phyloP scores from a whole-genome alignment of 2,329 filamentous ascomycete species.

The Phyllosticta citrichinensis region DNA sequence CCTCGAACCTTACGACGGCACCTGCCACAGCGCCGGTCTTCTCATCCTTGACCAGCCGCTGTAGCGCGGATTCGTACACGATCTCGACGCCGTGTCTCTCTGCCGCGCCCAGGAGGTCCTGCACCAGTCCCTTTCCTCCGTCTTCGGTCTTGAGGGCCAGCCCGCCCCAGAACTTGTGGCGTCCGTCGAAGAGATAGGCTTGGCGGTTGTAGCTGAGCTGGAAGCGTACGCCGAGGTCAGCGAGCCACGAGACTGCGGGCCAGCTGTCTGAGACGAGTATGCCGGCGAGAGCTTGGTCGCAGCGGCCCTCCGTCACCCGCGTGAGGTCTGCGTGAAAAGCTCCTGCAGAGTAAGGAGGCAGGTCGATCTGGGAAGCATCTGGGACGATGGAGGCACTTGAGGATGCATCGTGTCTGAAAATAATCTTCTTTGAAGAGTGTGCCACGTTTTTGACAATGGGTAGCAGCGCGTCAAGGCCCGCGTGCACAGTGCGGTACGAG shows the following conservation, averaged over 20 bases:
- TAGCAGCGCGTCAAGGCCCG: slow-evolving; percentile 47
- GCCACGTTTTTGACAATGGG: slow-evolving; percentile 53
- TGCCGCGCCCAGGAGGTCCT: slow-evolving; percentile 39
- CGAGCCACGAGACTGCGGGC: slow-evolving; percentile 46
- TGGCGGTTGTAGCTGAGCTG: slow-evolving; percentile 56
- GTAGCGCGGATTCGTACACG: slow-evolving; percentile 38
- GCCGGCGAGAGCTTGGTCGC: slow-evolving; percentile 39
- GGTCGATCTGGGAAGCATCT: slow-evolving; percentile 43
- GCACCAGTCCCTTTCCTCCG: slow-evolving; percentile 50
- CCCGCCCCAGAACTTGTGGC: slow-evolving; percentile 58
- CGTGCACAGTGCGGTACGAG: slow-evolving; percentile 49
- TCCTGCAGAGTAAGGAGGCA: slow-evolving; percentile 44
- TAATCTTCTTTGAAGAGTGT: background rate
- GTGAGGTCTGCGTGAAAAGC: slow-evolving; percentile 49
- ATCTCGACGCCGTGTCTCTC: slow-evolving; percentile 33
- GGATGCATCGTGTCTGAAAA: background rate
- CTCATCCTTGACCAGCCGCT: slow-evolving; percentile 27
- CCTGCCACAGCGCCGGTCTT: slow-evolving; percentile 22
- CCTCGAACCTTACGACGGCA: slow-evolving; percentile 22
- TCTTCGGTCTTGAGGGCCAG: slow-evolving; percentile 49
- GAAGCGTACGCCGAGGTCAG: slow-evolving; percentile 41
- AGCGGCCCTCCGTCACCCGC: slow-evolving; percentile 46
- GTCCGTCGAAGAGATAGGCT: slow-evolving; percentile 44
- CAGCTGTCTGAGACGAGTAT: slow-evolving; percentile 44
- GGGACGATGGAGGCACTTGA: slow-evolving; percentile 15